Percentiles rank a stretch among this genome's conserved stretches.
phyloP scores from a whole-genome alignment of 768 basidiomycete species.

The Neoboletus subvelutipes region DNA sequence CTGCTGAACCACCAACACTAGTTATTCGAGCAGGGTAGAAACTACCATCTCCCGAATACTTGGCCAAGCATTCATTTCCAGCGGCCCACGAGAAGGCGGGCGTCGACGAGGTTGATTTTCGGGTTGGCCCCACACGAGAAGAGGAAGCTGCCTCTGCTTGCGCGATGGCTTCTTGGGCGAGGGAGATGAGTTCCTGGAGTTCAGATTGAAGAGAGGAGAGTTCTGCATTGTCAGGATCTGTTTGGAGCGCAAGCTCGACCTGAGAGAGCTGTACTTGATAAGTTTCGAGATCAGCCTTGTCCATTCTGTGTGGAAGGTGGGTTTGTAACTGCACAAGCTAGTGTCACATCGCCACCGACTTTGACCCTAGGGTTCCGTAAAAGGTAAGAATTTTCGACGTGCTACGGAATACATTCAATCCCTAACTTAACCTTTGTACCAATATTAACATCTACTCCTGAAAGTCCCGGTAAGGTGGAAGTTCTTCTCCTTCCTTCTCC shows the following conservation, averaged over 20 bases:
- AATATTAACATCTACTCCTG: slow-evolving; percentile 11
- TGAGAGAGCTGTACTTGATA: slow-evolving; percentile 90
- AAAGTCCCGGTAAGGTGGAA: slow-evolving; percentile 47
- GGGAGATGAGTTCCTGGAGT: slow-evolving; percentile 78
- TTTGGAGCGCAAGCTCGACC: slow-evolving; percentile 74
- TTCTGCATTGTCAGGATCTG: slow-evolving; percentile 74
- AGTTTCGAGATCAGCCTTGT: slow-evolving; percentile 80
- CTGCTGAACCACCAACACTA: slow-evolving; percentile 75
- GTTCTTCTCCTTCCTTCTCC: slow-evolving; percentile 35
- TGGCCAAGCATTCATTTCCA: slow-evolving; percentile 84
- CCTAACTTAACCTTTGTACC: too few species aligned
- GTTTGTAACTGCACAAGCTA: not conserved
- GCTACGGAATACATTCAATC: not conserved
- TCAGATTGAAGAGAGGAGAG: slow-evolving; percentile 72
- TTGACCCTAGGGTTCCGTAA: slow-evolving; percentile 16
- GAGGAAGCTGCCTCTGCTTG: slow-evolving; percentile 66
- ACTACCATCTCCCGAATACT: slow-evolving; percentile 78
- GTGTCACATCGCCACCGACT: not conserved
- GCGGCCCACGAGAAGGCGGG: slow-evolving; percentile 65
- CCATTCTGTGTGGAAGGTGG: slow-evolving; percentile 20
- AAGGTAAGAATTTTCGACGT: slow-evolving; percentile 11
- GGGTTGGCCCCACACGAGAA: slow-evolving; percentile 53
- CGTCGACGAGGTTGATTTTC: slow-evolving; percentile 52
- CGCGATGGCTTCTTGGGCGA: slow-evolving; percentile 70
- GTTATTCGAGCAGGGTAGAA: slow-evolving; percentile 92